Base-by-base conservation (phyloP, 352 stramenopile genomes). In the Globisporangium radiosum region DNA sequence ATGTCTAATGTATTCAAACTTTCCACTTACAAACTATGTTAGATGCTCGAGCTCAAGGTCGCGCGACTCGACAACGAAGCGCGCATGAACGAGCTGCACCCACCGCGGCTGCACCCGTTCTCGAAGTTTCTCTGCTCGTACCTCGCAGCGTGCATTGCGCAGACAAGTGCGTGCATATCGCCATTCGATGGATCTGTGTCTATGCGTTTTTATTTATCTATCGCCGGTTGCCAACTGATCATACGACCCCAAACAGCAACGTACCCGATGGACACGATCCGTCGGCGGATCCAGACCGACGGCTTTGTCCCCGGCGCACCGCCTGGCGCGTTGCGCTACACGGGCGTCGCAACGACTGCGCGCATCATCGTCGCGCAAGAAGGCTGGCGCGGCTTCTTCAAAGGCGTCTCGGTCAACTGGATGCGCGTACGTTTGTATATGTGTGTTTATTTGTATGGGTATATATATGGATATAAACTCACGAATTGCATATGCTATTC, bases 81-180 rank as follows among this genome's bases (percentile, higher is more conserved):
- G 38, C 52, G 47, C 58, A 47, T 14, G 7, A 68, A 66, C 5
- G 63, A 56, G 2, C 8, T 37, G 38, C 52, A 56, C 17, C 43
- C 64, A 13, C 52, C 65, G 25, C 66, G 64, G 38, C 54, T 92
- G 25, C 85, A 92, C 47, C 77, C 85, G 17, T 68, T 89, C 37
- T 86, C 82, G 56, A 94, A 94, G 71, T 87, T 94, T 57, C 52
- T 86, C 33, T 94, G 85, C 60, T 91, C 82, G 13, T 94, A 90
- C 49, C 83, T 94, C 47, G 85, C 85, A 6, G 85, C 81, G 9
- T 92, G 82, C 55, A 90, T 94, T 40, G 85, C 85, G 37, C 85
- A 94, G 62, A 94, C 85, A 51, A 76, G 84, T 94, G 73, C 43
- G 74, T 52, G 36, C 8, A 25, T 14, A 38, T 65, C 25, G 25